Percentiles rank a stretch among this genome's conserved stretches.
Evolutionary conservation across 495 filamentous ascomycete species (phyloP).

Genomic region (Cercophora sp.): DNA sequence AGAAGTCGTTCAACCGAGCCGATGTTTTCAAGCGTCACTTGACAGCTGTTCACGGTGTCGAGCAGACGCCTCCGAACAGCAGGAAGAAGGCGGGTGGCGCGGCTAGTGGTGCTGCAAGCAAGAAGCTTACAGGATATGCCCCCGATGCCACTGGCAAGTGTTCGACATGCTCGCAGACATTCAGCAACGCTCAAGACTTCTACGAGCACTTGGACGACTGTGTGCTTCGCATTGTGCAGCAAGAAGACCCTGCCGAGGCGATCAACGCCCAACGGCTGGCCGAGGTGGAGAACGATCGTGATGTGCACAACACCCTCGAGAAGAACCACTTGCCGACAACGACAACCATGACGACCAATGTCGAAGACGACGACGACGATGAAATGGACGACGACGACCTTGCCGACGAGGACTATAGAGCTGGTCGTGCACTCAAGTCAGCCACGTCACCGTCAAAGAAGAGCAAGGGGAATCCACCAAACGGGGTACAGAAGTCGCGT

Average conservation of each 20-base stretch:
- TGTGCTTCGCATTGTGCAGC: slow-evolving; percentile 93
- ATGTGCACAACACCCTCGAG: slow-evolving; percentile 78
- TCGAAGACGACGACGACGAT: slow-evolving; percentile 62
- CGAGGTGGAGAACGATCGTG: slow-evolving; percentile 77
- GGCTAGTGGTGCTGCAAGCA: slow-evolving; percentile 34
- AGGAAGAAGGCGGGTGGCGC: slow-evolving; percentile 64
- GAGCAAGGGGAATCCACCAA: slow-evolving; percentile 43
- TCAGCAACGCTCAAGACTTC: slow-evolving; percentile 93
- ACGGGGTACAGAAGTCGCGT: slow-evolving; percentile 51
- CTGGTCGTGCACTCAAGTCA: slow-evolving; percentile 25
- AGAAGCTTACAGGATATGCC: slow-evolving; percentile 60
- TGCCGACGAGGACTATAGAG: slow-evolving; percentile 31
- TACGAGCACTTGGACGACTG: slow-evolving; percentile 99
- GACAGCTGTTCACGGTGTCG: slow-evolving; percentile 89
- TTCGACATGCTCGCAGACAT: slow-evolving; percentile 88
- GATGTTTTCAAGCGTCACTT: slow-evolving; percentile 99
- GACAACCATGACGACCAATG: slow-evolving; percentile 51
- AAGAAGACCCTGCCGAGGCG: slow-evolving; percentile 91
- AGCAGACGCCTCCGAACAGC: slow-evolving; percentile 94
- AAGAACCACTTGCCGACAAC: slow-evolving; percentile 68
- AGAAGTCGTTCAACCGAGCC: slow-evolving; percentile 98
- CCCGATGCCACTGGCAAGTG: slow-evolving; percentile 86
- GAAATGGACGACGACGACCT: slow-evolving; percentile 51
- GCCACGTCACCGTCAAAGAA: slow-evolving; percentile 28
- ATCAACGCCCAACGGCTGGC: slow-evolving; percentile 85